Conservation (phyloP, 2,329 filamentous ascomycete species). For the Aspergillus luchuensis region DNA sequence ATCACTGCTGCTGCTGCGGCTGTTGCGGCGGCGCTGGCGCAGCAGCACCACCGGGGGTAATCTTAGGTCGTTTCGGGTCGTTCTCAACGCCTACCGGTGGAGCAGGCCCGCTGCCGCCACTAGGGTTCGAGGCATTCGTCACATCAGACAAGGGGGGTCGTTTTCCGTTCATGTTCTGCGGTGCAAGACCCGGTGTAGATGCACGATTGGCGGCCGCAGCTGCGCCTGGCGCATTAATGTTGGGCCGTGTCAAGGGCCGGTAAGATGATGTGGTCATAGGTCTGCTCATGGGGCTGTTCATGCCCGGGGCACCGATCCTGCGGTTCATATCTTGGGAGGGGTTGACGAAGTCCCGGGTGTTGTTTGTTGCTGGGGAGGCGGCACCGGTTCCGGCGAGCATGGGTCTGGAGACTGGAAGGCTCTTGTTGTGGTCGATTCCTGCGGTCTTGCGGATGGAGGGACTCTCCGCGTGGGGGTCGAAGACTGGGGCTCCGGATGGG, state of each 20-base stretch:
- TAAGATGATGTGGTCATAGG: slow-evolving; percentile 42
- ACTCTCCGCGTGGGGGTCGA: slow-evolving; percentile 74
- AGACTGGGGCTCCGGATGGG: slow-evolving; percentile 54
- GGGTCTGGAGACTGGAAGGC: slow-evolving; percentile 66
- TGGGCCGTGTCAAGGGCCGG: slow-evolving; percentile 49
- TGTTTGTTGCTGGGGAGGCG: slow-evolving; percentile 35
- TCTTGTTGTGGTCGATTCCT: slow-evolving; percentile 78
- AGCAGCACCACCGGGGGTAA: slow-evolving; percentile 21
- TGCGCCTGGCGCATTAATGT: slow-evolving; percentile 29
- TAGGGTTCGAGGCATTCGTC: slow-evolving; percentile 40
- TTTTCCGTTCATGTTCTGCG: slow-evolving; percentile 42
- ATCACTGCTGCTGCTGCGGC: slow-evolving; percentile 6
- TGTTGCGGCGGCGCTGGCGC: slow-evolving; percentile 21
- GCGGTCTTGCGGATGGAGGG: slow-evolving; percentile 88
- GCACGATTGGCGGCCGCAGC: slow-evolving; percentile 25
- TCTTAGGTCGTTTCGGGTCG: slow-evolving; percentile 38
- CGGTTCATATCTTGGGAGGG: slow-evolving; percentile 39
- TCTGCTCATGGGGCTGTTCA: slow-evolving; percentile 38
- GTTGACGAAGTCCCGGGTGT: slow-evolving; percentile 38
- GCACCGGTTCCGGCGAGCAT: slow-evolving; percentile 30
- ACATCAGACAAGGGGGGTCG: slow-evolving; percentile 49
- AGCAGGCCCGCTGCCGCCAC: slow-evolving; percentile 23
- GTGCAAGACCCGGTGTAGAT: slow-evolving; percentile 18
- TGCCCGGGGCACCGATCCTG: slow-evolving; percentile 38
- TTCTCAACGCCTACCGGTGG: slow-evolving; percentile 25